These are phyloP conservation scores for Nitzschia palea DNA, from an alignment of 108 stramenopile species.

Conservation along the genomic window DNA sequence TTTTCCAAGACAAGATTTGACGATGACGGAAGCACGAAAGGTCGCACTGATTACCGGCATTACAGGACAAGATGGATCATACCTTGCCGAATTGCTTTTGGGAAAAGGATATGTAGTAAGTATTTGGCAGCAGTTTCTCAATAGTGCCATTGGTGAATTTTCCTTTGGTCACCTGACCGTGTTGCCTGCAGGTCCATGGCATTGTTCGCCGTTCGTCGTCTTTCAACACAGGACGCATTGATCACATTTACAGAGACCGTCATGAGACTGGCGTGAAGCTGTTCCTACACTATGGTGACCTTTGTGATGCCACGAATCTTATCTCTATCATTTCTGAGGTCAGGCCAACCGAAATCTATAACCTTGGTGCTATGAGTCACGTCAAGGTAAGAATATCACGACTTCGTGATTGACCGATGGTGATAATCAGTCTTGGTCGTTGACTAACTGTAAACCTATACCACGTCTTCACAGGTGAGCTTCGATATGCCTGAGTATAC, in stretches of 20 bases:
- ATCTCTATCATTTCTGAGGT: constrained; percentile 88
- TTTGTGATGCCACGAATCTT: constrained; percentile 97
- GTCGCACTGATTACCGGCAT: constrained; percentile 97
- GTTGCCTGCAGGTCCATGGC: constrained; percentile 83
- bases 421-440: too few relatives aligned
- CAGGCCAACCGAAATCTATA: constrained; percentile 96
- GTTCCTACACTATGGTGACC: constrained; percentile 98
- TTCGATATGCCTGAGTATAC: constrained; percentile 99
- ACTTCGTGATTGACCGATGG: too few relatives aligned
- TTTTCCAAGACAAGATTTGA: neutral
- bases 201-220: constrained; percentile 97
- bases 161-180: neutral
- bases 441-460: too few relatives aligned
- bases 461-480: constrained; percentile 53
- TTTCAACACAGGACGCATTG: constrained; percentile 99
- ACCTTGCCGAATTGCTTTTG: constrained; percentile 93
- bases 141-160: neutral
- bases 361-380: constrained; percentile 99
- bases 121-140: constrained; percentile 3
- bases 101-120: constrained; percentile 93
- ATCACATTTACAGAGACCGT: constrained; percentile 96
- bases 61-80: constrained; percentile 99
- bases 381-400: constrained; percentile 87
- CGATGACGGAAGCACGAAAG: constrained; percentile 42
- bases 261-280: constrained; percentile 94